These are phyloP conservation scores for Serendipita vermifera DNA, from an alignment of 768 basidiomycete genomes.

Conservation along the genomic window DNA sequence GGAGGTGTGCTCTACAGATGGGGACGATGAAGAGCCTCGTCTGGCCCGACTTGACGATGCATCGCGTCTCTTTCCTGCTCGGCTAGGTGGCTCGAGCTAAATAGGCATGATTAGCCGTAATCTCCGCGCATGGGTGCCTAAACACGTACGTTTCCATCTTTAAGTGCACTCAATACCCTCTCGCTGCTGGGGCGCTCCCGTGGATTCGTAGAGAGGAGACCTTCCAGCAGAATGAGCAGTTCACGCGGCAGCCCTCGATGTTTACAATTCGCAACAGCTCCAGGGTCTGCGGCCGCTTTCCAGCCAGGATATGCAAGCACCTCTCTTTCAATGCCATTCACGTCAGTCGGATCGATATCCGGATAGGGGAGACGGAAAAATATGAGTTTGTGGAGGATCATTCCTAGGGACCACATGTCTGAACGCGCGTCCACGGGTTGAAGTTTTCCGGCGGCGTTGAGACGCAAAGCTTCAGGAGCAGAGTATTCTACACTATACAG, in stretches of 20 bases:
- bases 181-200: conserved; percentile 56
- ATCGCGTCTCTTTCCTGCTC: too few species aligned
- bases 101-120: too few species aligned
- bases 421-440: conserved; percentile 71
- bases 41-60: too few species aligned
- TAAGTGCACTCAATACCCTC: conserved; percentile 52
- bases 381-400: conserved; percentile 86
- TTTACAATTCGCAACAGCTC: conserved; percentile 47
- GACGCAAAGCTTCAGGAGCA: conserved; percentile 68
- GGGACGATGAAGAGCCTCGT: too few species aligned
- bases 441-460: conserved; percentile 43
- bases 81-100: too few species aligned
- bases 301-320: conserved; percentile 66
- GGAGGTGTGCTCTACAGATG: too few species aligned
- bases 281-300: conserved; percentile 35
- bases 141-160: too few species aligned
- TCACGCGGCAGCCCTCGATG: conserved; percentile 59
- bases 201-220: conserved; percentile 51
- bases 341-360: conserved; percentile 48
- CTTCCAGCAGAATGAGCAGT: conserved; percentile 59
- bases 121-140: too few species aligned
- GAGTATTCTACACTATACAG: conserved; percentile 62
- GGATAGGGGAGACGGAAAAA: conserved; percentile 84
- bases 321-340: conserved; percentile 58
- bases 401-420: conserved; percentile 96